These are phyloP conservation scores for Brassica carinata DNA, from an alignment of 345 rosid species.

Conservation along the genomic window DNA sequence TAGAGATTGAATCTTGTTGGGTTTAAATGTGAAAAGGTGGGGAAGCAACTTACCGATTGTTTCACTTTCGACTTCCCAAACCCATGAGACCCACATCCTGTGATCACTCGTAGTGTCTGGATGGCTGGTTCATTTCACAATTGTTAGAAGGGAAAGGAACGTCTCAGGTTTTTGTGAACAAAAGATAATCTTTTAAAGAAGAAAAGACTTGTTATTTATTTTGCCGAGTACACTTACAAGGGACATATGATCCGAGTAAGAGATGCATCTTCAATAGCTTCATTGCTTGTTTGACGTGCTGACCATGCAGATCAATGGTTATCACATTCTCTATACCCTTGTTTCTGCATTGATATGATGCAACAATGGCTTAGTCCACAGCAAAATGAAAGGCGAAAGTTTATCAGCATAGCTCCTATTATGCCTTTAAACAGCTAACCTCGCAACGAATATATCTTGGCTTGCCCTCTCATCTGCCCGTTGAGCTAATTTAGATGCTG, in stretches of 20 bases:
- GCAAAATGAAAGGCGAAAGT: background rate
- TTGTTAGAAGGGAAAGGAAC: conserved; percentile 1
- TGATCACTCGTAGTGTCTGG: conserved; percentile 83
- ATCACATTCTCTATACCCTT: conserved; percentile 73
- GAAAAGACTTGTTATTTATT: background rate
- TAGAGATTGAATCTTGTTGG: background rate
- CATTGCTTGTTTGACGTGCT: conserved; percentile 91
- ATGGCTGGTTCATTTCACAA: conserved; percentile 54
- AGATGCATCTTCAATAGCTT: conserved; percentile 75
- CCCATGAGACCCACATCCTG: conserved; percentile 88
- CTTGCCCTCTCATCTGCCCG: conserved; percentile 90
- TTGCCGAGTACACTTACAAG: conserved; percentile 56
- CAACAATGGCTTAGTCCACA: conserved; percentile 30
- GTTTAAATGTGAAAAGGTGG: background rate
- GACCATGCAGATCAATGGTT: conserved; percentile 96
- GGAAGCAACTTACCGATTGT: conserved; percentile 64
- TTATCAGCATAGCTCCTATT: background rate
- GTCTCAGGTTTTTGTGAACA: background rate
- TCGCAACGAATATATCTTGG: conserved; percentile 75
- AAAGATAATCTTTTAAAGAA: background rate
- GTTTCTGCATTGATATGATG: conserved; percentile 59
- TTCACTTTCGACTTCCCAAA: conserved; percentile 84
- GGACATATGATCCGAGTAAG: conserved; percentile 60
- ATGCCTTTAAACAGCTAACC: conserved; percentile 51
- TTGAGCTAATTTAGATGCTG: conserved; percentile 56